Conservation (phyloP, 352 stramenopile species). For the Albugo candida region DNA sequence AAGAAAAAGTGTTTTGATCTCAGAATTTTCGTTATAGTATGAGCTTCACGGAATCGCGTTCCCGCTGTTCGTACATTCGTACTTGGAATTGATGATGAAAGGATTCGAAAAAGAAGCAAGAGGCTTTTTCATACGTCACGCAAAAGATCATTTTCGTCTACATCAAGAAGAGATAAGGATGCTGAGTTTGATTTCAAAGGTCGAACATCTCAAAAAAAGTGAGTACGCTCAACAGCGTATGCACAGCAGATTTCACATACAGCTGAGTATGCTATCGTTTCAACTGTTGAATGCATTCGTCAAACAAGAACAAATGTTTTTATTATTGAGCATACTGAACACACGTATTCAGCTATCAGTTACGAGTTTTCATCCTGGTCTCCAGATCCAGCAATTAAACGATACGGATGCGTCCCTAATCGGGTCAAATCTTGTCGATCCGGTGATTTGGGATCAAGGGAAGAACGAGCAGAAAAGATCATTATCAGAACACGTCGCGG, state of each 20-base stretch:
- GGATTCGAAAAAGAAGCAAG: slow-evolving; percentile 26
- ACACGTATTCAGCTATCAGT: slow-evolving; percentile 58
- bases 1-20: background rate
- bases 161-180: slow-evolving; percentile 48
- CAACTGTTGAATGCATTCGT: slow-evolving; percentile 66
- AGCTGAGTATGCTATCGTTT: slow-evolving; percentile 67
- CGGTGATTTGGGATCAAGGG: background rate
- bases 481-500: slow-evolving; percentile 27
- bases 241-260: slow-evolving; percentile 67
- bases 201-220: slow-evolving; percentile 37
- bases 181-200: slow-evolving; percentile 38
- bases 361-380: slow-evolving; percentile 41
- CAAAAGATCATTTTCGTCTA: slow-evolving; percentile 38
- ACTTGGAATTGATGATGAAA: slow-evolving; percentile 55
- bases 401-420: slow-evolving; percentile 10
- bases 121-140: slow-evolving; percentile 36
- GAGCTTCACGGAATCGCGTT: slow-evolving; percentile 62
- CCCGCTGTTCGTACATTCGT: slow-evolving; percentile 68
- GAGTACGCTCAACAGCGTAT: slow-evolving; percentile 64
- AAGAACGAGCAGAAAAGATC: background rate
- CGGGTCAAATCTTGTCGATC: background rate
- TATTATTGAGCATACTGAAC: slow-evolving; percentile 59
- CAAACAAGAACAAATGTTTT: slow-evolving; percentile 52
- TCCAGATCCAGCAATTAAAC: slow-evolving; percentile 45
- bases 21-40: slow-evolving; percentile 8